Base-by-base conservation (phyloP, 2,329 filamentous ascomycete species). In the Mycosphaerelloides madeirae region DNA sequence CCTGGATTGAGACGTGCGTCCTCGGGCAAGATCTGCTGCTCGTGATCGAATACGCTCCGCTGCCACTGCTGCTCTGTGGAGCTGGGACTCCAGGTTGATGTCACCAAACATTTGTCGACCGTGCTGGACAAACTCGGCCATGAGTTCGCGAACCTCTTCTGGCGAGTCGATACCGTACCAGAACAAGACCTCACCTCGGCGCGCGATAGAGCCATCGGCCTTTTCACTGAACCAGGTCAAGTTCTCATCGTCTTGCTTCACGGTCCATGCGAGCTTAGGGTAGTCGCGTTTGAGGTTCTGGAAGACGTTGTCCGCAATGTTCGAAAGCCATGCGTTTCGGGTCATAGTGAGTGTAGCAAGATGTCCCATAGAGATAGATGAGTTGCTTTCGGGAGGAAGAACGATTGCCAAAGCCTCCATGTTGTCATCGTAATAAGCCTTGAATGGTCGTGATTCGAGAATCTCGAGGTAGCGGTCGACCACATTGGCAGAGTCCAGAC, bases 181-280 rank as follows among this genome's bases (percentile, higher is more conserved):
- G 76, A 97, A 97, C 62, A 97, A 83, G 31, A 96, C 87, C 62
- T 90, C 87, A 46, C 88, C 88, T 15, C 59, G 54, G 44, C 83
- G 81, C 51, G 85, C 87, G 59, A 96, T 79, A 68, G 87, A 95
- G 44, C 93, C 91, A 57, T 96, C 89, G 8, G 91, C 85, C 76
- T 95, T 95, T 69, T 95, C 90, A 57, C 95, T 94, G 75, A 97
- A 96, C 93, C 91, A 97, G 9, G 88, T 90, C 59, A 97, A 75
- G 66, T 97, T 96, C 77, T 97, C 91, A 59, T 97, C 90, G 56
- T 94, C 85, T 62, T 90, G 85, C 72, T 87, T 91, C 49, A 96
- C 91, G n/a, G 89, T 95, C 91, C 90, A 98, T 53, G 88, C 85
- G 54, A 97, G 77, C 70, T 85, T 88, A 43, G 89, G 83, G 67